These are phyloP conservation scores for Angomonas deanei DNA, from an alignment of 208 protist species.

Conservation along the genomic window DNA sequence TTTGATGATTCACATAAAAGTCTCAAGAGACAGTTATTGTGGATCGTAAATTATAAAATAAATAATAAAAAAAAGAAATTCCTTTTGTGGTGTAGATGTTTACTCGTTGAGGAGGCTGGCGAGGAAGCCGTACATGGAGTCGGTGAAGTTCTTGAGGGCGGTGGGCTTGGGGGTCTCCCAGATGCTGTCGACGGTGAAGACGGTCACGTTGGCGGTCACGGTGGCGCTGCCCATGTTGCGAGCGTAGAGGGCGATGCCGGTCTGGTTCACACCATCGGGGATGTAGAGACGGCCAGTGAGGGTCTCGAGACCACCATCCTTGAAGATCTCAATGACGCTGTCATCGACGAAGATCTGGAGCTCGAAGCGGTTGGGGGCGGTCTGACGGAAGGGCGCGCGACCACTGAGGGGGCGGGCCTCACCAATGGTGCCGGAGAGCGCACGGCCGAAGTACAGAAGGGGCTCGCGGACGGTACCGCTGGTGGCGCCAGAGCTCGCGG, in stretches of 20 bases:
- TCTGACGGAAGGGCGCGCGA: conserved; percentile 22
- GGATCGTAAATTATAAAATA: too few species aligned
- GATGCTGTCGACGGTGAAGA: conserved; percentile 15
- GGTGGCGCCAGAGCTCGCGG: conserved; percentile 7
- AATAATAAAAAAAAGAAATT: too few species aligned
- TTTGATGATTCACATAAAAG: too few species aligned
- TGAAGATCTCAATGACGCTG: conserved; percentile 20
- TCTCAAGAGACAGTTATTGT: too few species aligned
- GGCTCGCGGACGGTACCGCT: conserved; percentile 31
- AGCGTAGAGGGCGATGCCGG: conserved; percentile 12
- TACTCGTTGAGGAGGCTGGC: not conserved
- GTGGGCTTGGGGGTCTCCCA: conserved; percentile 4
- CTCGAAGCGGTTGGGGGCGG: conserved; percentile 12
- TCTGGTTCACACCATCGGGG: conserved; percentile 7
- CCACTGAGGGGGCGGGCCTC: conserved; percentile 17
- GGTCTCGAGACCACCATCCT: conserved; percentile 21
- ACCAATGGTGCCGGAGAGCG: conserved; percentile 25
- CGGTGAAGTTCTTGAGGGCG: conserved; percentile 4
- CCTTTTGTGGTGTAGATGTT: too few species aligned
- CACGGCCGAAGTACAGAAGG: conserved; percentile 24
- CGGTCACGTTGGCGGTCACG: conserved; percentile 4
- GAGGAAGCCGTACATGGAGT: not conserved
- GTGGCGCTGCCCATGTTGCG: conserved; percentile 4
- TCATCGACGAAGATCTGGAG: conserved; percentile 13
- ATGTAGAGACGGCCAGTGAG: conserved; percentile 11